Percentiles rank a stretch among this genome's conserved stretches.
phyloP scores from a whole-genome alignment of 257 asterid species.

The Solanum etuberosum region DNA sequence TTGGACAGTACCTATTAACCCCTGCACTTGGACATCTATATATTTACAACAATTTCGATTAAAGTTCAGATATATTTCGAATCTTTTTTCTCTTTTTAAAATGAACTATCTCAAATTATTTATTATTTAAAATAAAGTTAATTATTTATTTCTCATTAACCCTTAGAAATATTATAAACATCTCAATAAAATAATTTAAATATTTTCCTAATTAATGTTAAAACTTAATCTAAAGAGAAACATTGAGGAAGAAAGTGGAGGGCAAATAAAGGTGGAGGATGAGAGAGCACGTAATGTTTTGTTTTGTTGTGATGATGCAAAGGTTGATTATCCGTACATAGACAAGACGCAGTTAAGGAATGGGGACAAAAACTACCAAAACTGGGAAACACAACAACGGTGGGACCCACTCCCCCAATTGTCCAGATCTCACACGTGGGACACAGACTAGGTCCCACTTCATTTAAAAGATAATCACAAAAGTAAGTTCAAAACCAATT shows the following conservation, averaged over 20 bases:
- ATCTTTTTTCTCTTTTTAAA: too few relatives aligned
- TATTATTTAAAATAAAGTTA: too few relatives aligned
- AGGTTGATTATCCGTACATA: constrained; percentile 22
- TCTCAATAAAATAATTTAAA: too few relatives aligned
- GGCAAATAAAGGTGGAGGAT: not conserved
- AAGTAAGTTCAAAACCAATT: not conserved
- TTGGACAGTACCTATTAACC: too few relatives aligned
- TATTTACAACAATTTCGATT: too few relatives aligned
- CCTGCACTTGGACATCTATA: too few relatives aligned
- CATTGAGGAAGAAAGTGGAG: not conserved
- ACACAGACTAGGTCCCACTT: constrained; percentile 13
- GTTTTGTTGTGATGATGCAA: not conserved
- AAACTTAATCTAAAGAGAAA: too few relatives aligned
- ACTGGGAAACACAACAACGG: constrained; percentile 20
- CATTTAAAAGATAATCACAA: not conserved
- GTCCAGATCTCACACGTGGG: constrained; percentile 37
- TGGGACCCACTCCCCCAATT: constrained; percentile 20
- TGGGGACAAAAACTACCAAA: constrained; percentile 40
- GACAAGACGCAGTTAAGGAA: constrained; percentile 16
- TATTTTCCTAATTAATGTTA: too few relatives aligned
- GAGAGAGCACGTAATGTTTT: not conserved
- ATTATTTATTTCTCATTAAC: too few relatives aligned
- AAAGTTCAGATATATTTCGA: too few relatives aligned
- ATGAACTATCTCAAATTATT: too few relatives aligned
- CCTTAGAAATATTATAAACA: too few relatives aligned